Conservation (phyloP, 805 yeast genomes). For the Saturnispora galanensis region DNA sequence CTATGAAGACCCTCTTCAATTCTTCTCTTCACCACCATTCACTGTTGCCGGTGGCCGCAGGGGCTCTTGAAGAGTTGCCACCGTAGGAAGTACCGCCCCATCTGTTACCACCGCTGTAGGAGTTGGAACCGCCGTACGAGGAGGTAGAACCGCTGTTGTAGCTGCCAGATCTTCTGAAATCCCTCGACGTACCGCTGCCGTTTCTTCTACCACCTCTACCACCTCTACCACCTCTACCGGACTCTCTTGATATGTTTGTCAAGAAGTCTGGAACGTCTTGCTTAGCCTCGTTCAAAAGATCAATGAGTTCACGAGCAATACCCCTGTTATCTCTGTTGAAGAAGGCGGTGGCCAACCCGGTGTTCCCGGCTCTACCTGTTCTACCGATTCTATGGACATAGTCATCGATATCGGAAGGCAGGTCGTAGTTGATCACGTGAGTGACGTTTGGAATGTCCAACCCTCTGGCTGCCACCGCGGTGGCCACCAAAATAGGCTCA, state of each 20-base stretch:
- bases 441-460: conserved; percentile 98
- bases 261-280: conserved; percentile 95
- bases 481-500: conserved; percentile 93
- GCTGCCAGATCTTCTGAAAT: conserved; percentile 13
- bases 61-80: conserved; percentile 9
- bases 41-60: conserved; percentile 14
- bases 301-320: conserved; percentile 78
- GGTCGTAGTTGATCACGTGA: conserved; percentile 94
- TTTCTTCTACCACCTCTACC: conserved; percentile 36
- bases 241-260: conserved; percentile 70
- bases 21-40: conserved; percentile 27
- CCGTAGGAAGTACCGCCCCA: conserved; percentile 18
- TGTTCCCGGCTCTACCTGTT: conserved; percentile 99
- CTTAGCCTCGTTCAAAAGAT: conserved; percentile 86
- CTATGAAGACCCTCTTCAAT: too few species aligned
- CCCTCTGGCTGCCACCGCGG: conserved; percentile 99
- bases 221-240: conserved; percentile 45
- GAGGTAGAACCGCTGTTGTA: conserved; percentile 19
- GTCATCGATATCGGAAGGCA: conserved; percentile 96
- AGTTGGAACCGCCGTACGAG: conserved; percentile 18
- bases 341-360: conserved; percentile 97
- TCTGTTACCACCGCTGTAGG: conserved; percentile 18
- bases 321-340: conserved; percentile 93
- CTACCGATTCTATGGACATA: conserved; percentile 99
- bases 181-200: conserved; percentile 19